Percentiles rank a stretch among this genome's conserved stretches.
phyloP scores from a whole-genome alignment of 495 filamentous ascomycete genomes.

The Penicillium coprophilum region DNA sequence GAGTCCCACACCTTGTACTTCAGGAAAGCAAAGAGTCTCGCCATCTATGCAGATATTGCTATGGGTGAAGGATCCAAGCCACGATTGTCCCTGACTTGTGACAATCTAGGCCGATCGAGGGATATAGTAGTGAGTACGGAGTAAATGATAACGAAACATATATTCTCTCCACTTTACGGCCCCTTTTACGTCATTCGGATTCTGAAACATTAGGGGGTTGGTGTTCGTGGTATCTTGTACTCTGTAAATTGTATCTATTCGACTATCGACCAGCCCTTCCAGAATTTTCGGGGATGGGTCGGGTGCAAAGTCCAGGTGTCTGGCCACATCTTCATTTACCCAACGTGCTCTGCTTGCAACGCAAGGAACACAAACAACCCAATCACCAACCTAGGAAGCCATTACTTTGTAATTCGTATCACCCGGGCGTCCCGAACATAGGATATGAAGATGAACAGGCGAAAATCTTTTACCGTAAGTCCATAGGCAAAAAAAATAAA shows the following conservation, averaged over 20 bases:
- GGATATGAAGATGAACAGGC: neutral
- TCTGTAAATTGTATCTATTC: too few relatives aligned
- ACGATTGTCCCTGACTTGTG: too few relatives aligned
- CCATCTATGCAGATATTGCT: neutral
- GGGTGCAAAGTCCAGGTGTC: neutral
- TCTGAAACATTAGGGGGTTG: neutral
- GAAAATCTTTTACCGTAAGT: neutral
- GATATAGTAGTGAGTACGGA: too few relatives aligned
- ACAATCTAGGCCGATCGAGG: neutral
- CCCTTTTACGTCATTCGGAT: neutral
- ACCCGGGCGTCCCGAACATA: neutral
- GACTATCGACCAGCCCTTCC: neutral
- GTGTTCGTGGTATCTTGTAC: neutral
- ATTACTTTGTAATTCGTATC: neutral
- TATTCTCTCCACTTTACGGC: neutral
- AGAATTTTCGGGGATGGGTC: neutral
- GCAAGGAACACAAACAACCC: neutral
- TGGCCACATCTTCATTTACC: neutral
- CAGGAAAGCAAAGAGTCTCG: neutral
- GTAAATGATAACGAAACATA: too few relatives aligned
- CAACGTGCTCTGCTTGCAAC: neutral
- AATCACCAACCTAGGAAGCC: neutral
- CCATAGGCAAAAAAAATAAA: neutral
- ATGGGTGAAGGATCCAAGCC: neutral
- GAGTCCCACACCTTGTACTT: neutral